Percentiles rank a stretch among this genome's conserved stretches.
Evolutionary conservation across 2,329 filamentous ascomycete species (phyloP).

Genomic region (Chaetomiaceae sp.): DNA sequence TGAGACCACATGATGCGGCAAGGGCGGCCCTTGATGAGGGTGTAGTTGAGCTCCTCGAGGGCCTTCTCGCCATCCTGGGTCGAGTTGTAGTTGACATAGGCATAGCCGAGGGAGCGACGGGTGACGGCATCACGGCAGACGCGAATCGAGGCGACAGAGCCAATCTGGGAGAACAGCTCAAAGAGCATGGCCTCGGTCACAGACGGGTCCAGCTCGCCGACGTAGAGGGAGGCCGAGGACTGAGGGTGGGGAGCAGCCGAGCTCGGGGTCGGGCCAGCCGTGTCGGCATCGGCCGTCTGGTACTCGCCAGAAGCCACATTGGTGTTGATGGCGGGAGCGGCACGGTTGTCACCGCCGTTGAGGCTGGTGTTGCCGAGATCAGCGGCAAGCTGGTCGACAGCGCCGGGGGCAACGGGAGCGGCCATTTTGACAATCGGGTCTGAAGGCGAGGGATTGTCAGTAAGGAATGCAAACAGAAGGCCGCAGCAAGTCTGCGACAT

Average conservation of each 20-base stretch:
- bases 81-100: conserved; percentile 99
- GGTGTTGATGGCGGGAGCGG: conserved; percentile 70
- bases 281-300: conserved; percentile 55
- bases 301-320: conserved; percentile 53
- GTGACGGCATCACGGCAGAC: conserved; percentile 99
- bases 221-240: conserved; percentile 96
- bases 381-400: conserved; percentile 75
- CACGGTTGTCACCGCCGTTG: conserved; percentile 60
- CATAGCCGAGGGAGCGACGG: conserved; percentile 96
- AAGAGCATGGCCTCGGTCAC: conserved; percentile 99
- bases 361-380: conserved; percentile 70
- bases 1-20: conserved; percentile 99
- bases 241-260: conserved; percentile 74
- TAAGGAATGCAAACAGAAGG: not conserved
- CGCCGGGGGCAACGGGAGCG: conserved; percentile 52
- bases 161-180: conserved; percentile 99
- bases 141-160: conserved; percentile 97
- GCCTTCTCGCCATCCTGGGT: conserved; percentile 95
- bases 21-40: conserved; percentile 94
- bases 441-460: conserved; percentile 1
- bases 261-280: conserved; percentile 65
- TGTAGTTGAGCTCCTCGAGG: conserved; percentile 99
- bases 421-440: conserved; percentile 49
- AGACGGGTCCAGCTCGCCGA: conserved; percentile 94
- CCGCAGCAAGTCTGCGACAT: not conserved